phyloP scores from a whole-genome alignment of 768 basidiomycete species.

The Pleurotus citrinopileatus region DNA sequence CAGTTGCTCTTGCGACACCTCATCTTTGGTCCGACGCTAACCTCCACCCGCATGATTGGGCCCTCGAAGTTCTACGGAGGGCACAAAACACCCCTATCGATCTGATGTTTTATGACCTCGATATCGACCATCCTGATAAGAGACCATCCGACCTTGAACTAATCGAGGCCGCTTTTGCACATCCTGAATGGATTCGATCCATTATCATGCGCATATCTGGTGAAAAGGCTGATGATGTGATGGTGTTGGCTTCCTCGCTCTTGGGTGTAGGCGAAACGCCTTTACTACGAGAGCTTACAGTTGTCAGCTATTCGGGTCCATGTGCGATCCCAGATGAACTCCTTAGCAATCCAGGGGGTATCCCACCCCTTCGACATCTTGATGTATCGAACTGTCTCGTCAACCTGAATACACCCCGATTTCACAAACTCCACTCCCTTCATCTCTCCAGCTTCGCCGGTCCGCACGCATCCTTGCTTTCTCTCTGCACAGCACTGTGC shows the following conservation, averaged over 20 bases:
- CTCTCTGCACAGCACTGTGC: not conserved
- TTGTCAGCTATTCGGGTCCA: not conserved
- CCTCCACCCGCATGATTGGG: not conserved
- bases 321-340: not conserved
- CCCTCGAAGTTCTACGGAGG: not conserved
- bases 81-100: not conserved
- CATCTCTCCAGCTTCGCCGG: not conserved
- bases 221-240: not conserved
- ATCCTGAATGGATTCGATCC: not conserved
- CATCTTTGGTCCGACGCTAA: not conserved
- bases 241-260: not conserved
- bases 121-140: too few species aligned
- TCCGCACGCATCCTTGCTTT: not conserved
- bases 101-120: too few species aligned
- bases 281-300: not conserved
- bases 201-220: not conserved
- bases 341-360: not conserved
- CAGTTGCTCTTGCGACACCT: not conserved
- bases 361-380: not conserved
- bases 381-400: not conserved
- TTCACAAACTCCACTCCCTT: not conserved
- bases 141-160: too few species aligned
- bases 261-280: not conserved
- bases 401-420: not conserved
- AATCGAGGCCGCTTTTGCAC: not conserved